Evolutionary conservation across 2,329 filamentous ascomycete species (phyloP), one percentile per base, ranked within the genome.

Genomic region (Colletotrichum sp.): DNA sequence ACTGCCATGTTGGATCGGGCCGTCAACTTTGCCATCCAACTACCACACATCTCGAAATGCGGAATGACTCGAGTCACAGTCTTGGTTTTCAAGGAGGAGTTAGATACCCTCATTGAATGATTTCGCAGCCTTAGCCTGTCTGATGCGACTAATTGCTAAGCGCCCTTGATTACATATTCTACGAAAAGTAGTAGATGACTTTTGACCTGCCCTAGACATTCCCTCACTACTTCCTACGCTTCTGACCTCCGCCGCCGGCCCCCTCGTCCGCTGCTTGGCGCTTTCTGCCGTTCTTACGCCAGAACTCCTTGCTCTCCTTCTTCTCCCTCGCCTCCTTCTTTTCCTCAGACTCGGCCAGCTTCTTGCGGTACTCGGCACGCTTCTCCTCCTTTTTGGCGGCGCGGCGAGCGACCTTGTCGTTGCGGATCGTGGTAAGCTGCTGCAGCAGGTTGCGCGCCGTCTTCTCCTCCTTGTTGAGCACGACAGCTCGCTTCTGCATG

Each of bases 401-500:
- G 61, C 97, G 88, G 89, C 97, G 98, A 79, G 94, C 95, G 4
- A 94, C 92, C 84, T 98, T 97, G 82, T 99, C 97, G 82, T 98
- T 98, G 79, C 96, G 89, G 81, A 99, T 88, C 18, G 96, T 96
- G 82, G 95, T 94, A 68, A 99, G 91, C 89, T 98, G 97, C 87
- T 98, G 94, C 92, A 99, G 94, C 78, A 99, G 88, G 80, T 96
- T 93, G 36, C 97, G 90, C 6, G 96, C 96, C 84, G 94, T 94
- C 89, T 94, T 95, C 90, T 99, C 97, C 84, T 99, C 96, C 30
- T 93, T 93, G 15, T 93, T 90, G 18, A 95, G 86, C 28, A 98
- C 92, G n/a, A 99, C 95, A 16, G 96, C 97, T 12, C 97, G 94
- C 88, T 98, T 98, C 88, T 98, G 95, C 89, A 98, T 90, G 84